Evolutionary conservation across 345 rosid genomes (phyloP).

Genomic region (Murraya paniculata): DNA sequence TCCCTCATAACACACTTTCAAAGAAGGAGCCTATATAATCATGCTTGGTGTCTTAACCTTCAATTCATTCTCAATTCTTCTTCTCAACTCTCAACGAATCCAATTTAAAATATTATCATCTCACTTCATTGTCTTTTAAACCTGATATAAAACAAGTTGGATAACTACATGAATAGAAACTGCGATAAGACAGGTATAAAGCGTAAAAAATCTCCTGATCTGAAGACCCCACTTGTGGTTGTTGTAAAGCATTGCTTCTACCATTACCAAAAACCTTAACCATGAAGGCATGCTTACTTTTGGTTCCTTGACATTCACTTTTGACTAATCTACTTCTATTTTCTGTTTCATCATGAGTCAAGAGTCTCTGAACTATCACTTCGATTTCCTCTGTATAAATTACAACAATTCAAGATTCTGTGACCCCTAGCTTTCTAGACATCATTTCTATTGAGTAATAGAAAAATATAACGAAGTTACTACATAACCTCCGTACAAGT

Average conservation of each 20-base stretch:
- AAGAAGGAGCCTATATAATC: constrained; percentile 17
- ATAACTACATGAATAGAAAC: constrained; percentile 2
- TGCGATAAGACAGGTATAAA: constrained; percentile 9
- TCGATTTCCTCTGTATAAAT: constrained; percentile 3
- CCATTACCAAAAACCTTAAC: constrained; percentile 8
- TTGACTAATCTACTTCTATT: constrained; percentile 4
- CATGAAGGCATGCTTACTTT: neutral
- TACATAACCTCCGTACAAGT: neutral
- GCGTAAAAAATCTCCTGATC: constrained; percentile 10
- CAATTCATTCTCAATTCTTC: constrained; percentile 14
- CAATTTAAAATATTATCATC: constrained; percentile 8
- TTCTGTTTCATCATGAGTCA: neutral
- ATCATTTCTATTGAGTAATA: neutral
- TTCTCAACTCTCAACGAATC: constrained; percentile 7
- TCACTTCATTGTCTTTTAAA: constrained; percentile 7
- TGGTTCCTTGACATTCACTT: neutral
- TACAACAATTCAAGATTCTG: neutral
- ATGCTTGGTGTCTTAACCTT: constrained; percentile 7
- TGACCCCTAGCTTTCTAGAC: neutral
- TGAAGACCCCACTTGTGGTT: constrained; percentile 12
- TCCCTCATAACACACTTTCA: constrained; percentile 21
- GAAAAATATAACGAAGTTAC: neutral
- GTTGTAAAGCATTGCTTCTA: neutral
- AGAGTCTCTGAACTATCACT: neutral
- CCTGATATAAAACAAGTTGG: neutral